These are phyloP conservation scores for Moesziomyces antarcticus DNA, from an alignment of 1,284 basidiomycete species.

Conservation along the genomic window DNA sequence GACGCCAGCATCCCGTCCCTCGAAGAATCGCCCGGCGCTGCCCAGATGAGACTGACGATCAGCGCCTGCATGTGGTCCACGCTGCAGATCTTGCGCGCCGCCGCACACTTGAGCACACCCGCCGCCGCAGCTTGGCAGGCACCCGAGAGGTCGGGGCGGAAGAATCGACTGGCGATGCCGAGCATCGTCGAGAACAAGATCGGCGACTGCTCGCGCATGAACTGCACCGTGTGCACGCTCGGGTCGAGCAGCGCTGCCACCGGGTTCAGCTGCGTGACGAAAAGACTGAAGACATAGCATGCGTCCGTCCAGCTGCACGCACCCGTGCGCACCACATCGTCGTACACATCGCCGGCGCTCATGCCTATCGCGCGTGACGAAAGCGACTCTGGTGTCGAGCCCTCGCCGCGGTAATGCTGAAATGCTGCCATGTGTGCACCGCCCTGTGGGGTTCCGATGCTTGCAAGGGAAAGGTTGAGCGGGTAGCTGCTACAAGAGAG, in stretches of 20 bases:
- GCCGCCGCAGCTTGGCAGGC: conserved; percentile 77
- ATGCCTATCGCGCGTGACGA: conserved; percentile 7
- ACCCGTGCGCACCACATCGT: conserved; percentile 32
- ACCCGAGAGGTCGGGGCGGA: conserved; percentile 76
- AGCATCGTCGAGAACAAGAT: conserved; percentile 83
- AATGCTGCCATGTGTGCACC: neutral
- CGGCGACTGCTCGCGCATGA: conserved; percentile 79
- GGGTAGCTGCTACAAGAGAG: conserved; percentile 37
- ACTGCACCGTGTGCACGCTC: conserved; percentile 69
- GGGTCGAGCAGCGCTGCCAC: conserved; percentile 66
- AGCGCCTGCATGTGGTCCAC: conserved; percentile 86
- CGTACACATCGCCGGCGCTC: conserved; percentile 24
- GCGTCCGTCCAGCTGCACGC: conserved; percentile 28
- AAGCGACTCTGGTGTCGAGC: neutral
- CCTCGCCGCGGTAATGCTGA: too few relatives aligned
- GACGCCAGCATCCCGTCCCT: conserved; percentile 62
- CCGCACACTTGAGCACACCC: conserved; percentile 75
- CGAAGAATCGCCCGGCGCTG: conserved; percentile 69
- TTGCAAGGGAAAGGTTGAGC: conserved; percentile 21
- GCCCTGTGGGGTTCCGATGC: neutral
- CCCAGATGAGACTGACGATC: conserved; percentile 85
- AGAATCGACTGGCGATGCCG: conserved; percentile 87
- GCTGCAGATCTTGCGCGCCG: conserved; percentile 79
- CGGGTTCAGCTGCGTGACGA: conserved; percentile 45
- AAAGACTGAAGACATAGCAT: conserved; percentile 36